Conservation (phyloP, 2,329 filamentous ascomycete species). For the Esteya vermicola region DNA sequence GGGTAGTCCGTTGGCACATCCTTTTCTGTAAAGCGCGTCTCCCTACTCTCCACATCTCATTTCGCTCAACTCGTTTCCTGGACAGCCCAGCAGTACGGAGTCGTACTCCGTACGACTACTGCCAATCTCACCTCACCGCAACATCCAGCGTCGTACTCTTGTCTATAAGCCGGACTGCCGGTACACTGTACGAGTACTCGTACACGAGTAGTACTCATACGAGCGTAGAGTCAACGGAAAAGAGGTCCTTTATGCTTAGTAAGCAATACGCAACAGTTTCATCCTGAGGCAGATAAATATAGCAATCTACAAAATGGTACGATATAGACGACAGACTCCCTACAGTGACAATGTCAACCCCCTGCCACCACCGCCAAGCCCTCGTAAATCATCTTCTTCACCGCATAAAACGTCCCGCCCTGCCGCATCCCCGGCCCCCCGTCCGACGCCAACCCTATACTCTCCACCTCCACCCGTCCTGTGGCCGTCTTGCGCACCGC, state of each 20-base stretch:
- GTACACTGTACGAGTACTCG: neutral
- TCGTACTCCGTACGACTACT: neutral
- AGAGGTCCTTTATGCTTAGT: no score
- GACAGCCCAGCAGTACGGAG: no score
- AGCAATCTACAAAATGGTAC: no score
- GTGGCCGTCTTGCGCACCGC: constrained; percentile 77
- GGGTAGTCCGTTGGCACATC: no score
- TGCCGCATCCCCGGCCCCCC: constrained; percentile 23
- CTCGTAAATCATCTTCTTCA: constrained; percentile 85
- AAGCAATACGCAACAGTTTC: no score
- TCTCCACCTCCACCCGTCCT: constrained; percentile 81
- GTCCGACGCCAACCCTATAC: constrained; percentile 42
- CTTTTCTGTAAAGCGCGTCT: neutral
- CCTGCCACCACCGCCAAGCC: constrained; percentile 82
- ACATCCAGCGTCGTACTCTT: no score
- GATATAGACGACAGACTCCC: no score
- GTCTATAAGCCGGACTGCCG: no score
- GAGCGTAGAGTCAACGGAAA: no score
- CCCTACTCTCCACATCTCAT: constrained; percentile 8
- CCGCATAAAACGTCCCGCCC: constrained; percentile 66
- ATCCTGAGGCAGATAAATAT: no score
- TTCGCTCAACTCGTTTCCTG: constrained; percentile 6
- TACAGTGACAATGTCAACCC: no score
- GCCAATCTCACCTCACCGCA: neutral
- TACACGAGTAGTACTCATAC: no score